Percentiles rank a stretch among this genome's conserved stretches.
phyloP scores from a whole-genome alignment of 768 basidiomycete genomes.

The Suillus alpinus region DNA sequence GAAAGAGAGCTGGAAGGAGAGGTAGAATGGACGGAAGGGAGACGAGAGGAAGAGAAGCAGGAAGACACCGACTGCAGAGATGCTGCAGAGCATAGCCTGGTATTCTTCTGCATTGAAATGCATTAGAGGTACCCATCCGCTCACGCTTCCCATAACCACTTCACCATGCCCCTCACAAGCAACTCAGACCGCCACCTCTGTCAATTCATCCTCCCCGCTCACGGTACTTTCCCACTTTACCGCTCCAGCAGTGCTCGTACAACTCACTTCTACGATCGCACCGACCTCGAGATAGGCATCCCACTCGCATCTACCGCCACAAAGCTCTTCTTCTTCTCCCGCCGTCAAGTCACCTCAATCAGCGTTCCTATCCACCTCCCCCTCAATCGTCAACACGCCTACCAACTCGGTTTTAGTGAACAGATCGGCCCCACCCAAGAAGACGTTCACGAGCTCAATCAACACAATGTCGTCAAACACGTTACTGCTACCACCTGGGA shows the following conservation, averaged over 20 bases:
- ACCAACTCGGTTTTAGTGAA: slow-evolving; percentile 20
- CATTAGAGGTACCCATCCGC: slow-evolving; percentile 53
- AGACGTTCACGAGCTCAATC: slow-evolving; percentile 60
- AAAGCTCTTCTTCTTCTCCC: slow-evolving; percentile 59
- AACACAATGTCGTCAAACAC: slow-evolving; percentile 35
- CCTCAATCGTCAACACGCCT: slow-evolving; percentile 29
- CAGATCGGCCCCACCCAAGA: slow-evolving; percentile 47
- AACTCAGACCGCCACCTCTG: slow-evolving; percentile 12
- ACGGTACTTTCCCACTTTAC: slow-evolving; percentile 50
- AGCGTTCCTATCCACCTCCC: slow-evolving; percentile 37
- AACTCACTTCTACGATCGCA: slow-evolving; percentile 28
- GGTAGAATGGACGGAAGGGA: too few relatives aligned
- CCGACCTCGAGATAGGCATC: slow-evolving; percentile 22
- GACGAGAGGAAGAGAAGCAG: too few relatives aligned
- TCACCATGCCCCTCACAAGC: slow-evolving; percentile 45
- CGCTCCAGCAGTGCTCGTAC: slow-evolving; percentile 31
- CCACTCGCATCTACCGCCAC: slow-evolving; percentile 59
- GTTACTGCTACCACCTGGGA: slow-evolving; percentile 12
- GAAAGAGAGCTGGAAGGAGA: too few relatives aligned
- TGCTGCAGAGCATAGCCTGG: too few relatives aligned
- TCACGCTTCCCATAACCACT: slow-evolving; percentile 62
- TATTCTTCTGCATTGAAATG: slow-evolving; percentile 32
- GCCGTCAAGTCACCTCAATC: slow-evolving; percentile 49
- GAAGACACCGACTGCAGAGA: too few relatives aligned
- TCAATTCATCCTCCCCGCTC: slow-evolving; percentile 32